These are phyloP conservation scores for Decorospora gaudefroyi DNA, from an alignment of 2,329 filamentous ascomycete genomes.

Conservation along the genomic window DNA sequence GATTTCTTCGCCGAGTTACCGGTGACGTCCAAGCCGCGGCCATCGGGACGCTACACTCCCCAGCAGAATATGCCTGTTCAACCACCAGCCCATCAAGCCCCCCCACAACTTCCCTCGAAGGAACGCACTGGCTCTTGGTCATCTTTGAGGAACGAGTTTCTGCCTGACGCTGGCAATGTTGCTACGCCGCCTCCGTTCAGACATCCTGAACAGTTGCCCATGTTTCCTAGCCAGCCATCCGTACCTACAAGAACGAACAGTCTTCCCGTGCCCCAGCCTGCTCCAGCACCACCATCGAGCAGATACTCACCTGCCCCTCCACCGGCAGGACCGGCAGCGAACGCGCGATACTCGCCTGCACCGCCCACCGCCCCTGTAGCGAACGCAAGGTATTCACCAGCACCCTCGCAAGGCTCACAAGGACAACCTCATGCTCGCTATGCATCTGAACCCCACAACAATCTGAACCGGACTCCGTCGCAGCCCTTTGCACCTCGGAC, in stretches of 20 bases:
- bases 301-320: slow-evolving; percentile 43
- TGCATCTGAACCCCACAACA: slow-evolving; percentile 42
- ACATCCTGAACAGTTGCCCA: slow-evolving; percentile 50
- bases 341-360: slow-evolving; percentile 50
- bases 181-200: slow-evolving; percentile 39
- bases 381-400: slow-evolving; percentile 48
- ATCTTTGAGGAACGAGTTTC: slow-evolving; percentile 42
- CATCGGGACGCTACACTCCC: slow-evolving; percentile 48
- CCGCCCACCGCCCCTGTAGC: slow-evolving; percentile 44
- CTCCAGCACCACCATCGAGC: slow-evolving; percentile 30
- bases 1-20: slow-evolving; percentile 58
- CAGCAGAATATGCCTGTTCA: slow-evolving; percentile 37
- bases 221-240: slow-evolving; percentile 43
- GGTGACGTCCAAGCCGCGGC: slow-evolving; percentile 49
- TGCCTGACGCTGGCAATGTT: slow-evolving; percentile 33
- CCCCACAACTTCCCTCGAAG: slow-evolving; percentile 36
- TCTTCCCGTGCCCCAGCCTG: slow-evolving; percentile 39
- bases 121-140: slow-evolving; percentile 46
- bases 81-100: slow-evolving; percentile 29
- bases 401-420: slow-evolving; percentile 45
- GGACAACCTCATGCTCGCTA: slow-evolving; percentile 46
- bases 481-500: slow-evolving; percentile 65
- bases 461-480: slow-evolving; percentile 44
- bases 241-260: slow-evolving; percentile 39
- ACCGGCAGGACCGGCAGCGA: slow-evolving; percentile 36